Evolutionary conservation across 495 filamentous ascomycete genomes (phyloP).

Genomic region (Penicillium robsamsonii): DNA sequence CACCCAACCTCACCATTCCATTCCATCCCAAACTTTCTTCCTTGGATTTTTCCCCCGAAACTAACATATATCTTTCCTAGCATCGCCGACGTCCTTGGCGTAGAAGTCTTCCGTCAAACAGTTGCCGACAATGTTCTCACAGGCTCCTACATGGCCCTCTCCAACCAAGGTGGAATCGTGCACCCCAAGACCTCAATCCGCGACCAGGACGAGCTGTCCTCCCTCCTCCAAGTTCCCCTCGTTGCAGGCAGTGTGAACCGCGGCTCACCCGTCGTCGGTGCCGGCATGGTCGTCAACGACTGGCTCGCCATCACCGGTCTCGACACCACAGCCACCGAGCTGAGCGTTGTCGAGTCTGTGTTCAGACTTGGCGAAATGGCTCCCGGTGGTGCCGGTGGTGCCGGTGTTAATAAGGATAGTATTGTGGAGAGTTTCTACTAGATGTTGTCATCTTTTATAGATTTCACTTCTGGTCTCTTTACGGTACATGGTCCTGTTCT

Average conservation of each 20-base stretch:
- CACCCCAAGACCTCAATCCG: constrained; percentile 95
- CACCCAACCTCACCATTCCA: background rate
- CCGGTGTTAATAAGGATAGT: constrained; percentile 83
- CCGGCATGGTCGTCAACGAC: constrained; percentile 98
- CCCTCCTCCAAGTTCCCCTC: constrained; percentile 89
- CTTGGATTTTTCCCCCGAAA: background rate
- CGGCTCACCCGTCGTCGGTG: constrained; percentile 89
- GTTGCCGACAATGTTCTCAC: constrained; percentile 95
- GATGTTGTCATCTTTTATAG: constrained; percentile 21
- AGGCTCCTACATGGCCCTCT: constrained; percentile 92
- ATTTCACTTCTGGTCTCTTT: constrained; percentile 3
- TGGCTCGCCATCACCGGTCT: constrained; percentile 97
- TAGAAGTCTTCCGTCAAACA: constrained; percentile 98
- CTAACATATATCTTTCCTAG: constrained; percentile 20
- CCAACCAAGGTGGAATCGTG: constrained; percentile 94
- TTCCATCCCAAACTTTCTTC: background rate
- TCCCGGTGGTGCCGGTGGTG: constrained; percentile 56
- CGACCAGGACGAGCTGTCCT: constrained; percentile 95
- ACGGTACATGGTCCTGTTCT: constrained; percentile 4
- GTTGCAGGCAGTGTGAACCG: constrained; percentile 93
- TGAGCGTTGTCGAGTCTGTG: constrained; percentile 93
- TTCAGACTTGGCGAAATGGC: constrained; percentile 83
- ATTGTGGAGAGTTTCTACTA: constrained; percentile 99
- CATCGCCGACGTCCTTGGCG: constrained; percentile 92
- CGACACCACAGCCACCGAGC: constrained; percentile 94